Evolutionary conservation across 129 eudicot species (phyloP), one percentile per base, ranked within the genome.

Genomic region (Centella asiatica): DNA sequence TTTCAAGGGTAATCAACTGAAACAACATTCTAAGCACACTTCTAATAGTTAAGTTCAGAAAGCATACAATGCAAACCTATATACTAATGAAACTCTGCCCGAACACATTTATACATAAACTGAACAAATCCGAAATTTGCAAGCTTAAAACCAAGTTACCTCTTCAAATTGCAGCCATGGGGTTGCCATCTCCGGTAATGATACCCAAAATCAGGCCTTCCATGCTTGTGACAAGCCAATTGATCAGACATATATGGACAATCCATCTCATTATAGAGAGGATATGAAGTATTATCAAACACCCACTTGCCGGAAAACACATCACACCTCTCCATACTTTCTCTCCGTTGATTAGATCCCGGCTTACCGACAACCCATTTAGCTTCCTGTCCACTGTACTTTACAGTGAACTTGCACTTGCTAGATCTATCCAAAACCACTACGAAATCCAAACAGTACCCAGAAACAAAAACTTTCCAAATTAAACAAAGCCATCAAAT

Each of bases 131-230:
- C 22, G 1, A 54, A 32, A 2, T 14, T 28, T 1, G 56, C 45
- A 46, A 48, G 34, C 4, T 8, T 25, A 27, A 51, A 55, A 62
- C 51, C 39, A 36, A 19, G 12, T 17, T 67, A 90, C 97, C 97
- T 90, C 77, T 83, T 86, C 63, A 90, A 67, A 72, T 83, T 72
- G 72, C 97, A 90, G 68, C 74, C 74, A 55, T 79, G 71, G 32
- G 97, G 97, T 52, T 90, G 95, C 97, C 97, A 90, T 76, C 95
- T 85, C 92, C 95, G 86, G 54, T 73, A 64, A 59, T 83, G 95
- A 63, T 90, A 85, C 4, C 58, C 83, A 64, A 71, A 75, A 77
- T 90, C 97, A 48, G 77, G 74, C 76, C 97, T 78, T 40, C 97
- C 97, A 64, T 90, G 97, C 73, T 83, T 90, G 71, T 79, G 95